Conservation (phyloP, 1,284 basidiomycete genomes). For the Albatrellus sp. region DNA sequence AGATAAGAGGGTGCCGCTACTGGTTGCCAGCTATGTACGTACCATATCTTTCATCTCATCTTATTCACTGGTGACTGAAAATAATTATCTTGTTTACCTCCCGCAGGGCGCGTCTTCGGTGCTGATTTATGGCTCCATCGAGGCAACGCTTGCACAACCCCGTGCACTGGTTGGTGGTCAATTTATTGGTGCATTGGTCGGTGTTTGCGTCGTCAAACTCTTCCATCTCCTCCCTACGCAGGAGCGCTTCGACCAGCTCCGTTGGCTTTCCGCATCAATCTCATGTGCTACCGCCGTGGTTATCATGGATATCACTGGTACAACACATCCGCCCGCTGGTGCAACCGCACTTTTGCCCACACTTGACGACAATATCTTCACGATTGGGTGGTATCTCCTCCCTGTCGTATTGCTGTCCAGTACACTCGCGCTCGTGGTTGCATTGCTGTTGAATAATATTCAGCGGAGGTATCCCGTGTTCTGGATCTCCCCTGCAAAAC, state of each 20-base stretch:
- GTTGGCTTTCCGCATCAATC: slow-evolving; percentile 46
- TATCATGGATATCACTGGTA: slow-evolving; percentile 37
- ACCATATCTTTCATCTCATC: not conserved
- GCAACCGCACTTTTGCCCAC: slow-evolving; percentile 34
- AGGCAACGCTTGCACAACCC: slow-evolving; percentile 46
- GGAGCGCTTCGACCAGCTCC: slow-evolving; percentile 29
- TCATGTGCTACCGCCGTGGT: slow-evolving; percentile 29
- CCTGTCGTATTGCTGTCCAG: slow-evolving; percentile 43
- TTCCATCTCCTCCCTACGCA: slow-evolving; percentile 19
- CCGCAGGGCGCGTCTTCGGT: slow-evolving; percentile 47
- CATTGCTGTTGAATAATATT: slow-evolving; percentile 46
- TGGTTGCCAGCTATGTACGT: slow-evolving; percentile 37
- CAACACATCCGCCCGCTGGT: slow-evolving; percentile 53
- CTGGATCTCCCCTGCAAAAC: slow-evolving; percentile 25
- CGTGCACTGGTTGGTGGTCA: slow-evolving; percentile 46
- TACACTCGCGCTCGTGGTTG: slow-evolving; percentile 36
- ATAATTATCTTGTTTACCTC: not conserved
- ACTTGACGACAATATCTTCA: slow-evolving; percentile 29
- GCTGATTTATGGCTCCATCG: slow-evolving; percentile 44
- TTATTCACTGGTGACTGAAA: not conserved
- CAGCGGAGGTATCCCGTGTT: slow-evolving; percentile 45
- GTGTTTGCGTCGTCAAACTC: slow-evolving; percentile 43
- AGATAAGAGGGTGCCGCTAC: slow-evolving; percentile 34
- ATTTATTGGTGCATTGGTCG: slow-evolving; percentile 38
- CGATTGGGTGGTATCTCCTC: slow-evolving; percentile 49